phyloP scores from a whole-genome alignment of 2,329 filamentous ascomycete genomes.

The Ilyonectria mors-panacis region DNA sequence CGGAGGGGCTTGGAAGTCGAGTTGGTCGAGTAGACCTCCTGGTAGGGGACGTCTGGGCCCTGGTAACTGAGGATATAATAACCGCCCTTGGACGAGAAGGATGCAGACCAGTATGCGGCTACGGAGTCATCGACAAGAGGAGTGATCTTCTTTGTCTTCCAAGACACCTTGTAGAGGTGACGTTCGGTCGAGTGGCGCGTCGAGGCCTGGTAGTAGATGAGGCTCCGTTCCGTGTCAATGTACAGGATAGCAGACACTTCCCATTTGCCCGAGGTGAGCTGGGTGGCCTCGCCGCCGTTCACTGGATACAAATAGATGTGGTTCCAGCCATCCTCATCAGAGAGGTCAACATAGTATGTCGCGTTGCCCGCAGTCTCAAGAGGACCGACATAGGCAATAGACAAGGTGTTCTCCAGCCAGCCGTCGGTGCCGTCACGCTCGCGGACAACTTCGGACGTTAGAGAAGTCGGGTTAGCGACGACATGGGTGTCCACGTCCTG shows the following conservation, averaged over 20 bases:
- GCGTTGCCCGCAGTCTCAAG: slow-evolving; percentile 54
- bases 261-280: slow-evolving; percentile 77
- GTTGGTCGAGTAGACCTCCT: slow-evolving; percentile 74
- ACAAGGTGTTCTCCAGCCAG: slow-evolving; percentile 73
- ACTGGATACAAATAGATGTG: slow-evolving; percentile 77
- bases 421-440: slow-evolving; percentile 72
- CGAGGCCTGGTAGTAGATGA: slow-evolving; percentile 77
- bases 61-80: slow-evolving; percentile 78
- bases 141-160: slow-evolving; percentile 66
- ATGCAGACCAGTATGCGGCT: slow-evolving; percentile 73
- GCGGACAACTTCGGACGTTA: slow-evolving; percentile 63
- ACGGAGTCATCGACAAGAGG: slow-evolving; percentile 74
- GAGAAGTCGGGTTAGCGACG: slow-evolving; percentile 67
- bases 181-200: slow-evolving; percentile 77
- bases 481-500: slow-evolving; percentile 76
- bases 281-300: slow-evolving; percentile 66
- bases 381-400: slow-evolving; percentile 69
- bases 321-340: slow-evolving; percentile 78
- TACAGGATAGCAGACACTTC: slow-evolving; percentile 74
- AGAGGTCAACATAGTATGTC: slow-evolving; percentile 76
- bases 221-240: slow-evolving; percentile 68
- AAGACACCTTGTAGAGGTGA: slow-evolving; percentile 77
- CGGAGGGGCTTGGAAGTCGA: slow-evolving; percentile 67
- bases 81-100: slow-evolving; percentile 73
- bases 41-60: slow-evolving; percentile 78